Evolutionary conservation across 2,329 filamentous ascomycete genomes (phyloP), one percentile per base, ranked within the genome.

Genomic region (Orbilia ellipsospora): DNA sequence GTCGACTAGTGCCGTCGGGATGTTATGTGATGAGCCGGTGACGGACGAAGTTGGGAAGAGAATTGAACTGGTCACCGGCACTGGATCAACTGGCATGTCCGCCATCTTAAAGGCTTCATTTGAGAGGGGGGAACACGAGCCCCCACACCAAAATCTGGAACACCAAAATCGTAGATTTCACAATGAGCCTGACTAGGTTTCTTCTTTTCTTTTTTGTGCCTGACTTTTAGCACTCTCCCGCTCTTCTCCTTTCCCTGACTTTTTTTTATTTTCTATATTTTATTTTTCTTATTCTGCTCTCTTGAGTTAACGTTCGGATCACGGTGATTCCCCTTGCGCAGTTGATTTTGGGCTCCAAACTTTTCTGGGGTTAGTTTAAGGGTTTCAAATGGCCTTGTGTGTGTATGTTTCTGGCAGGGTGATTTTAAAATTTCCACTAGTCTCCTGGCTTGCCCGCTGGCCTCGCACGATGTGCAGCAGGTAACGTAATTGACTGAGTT

Each of bases 101-200:
- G 28, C 72, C 72, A 75, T 75, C 72, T 69, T 74, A 74, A 74
- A 74, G 70, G 40, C 64, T 74, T 75, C 72, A 69, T 75, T 75
- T 69, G 59, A 56, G 64, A 75, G 59, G 72, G 72, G 64, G 64
- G 66, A 67, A 64, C 54, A 51, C 62, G 62, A 63, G 57, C 64
- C 72, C 72, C 72, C 72, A 69, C 64, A 69, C 59, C 64, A 50
- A 23, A 60, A 42, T 75, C 64, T 62, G 59, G 72, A 65, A 65
- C 72, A 57, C 57, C 61, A 63, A 55, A 57, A 68, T 68, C 72
- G 64, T 69, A 57, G 57, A 59, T 60, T 60, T 66, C 44, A 31
- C 54, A 15, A 42, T 36, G 40, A 54, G 57, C n/a, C 62, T 55
- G 36, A 26, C 64, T 55, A 52, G 51, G 26, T 73, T 67, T 64